Evolutionary conservation across 495 filamentous ascomycete genomes (phyloP), one percentile per base, ranked within the genome.

Genomic region (Cryomyces minteri): DNA sequence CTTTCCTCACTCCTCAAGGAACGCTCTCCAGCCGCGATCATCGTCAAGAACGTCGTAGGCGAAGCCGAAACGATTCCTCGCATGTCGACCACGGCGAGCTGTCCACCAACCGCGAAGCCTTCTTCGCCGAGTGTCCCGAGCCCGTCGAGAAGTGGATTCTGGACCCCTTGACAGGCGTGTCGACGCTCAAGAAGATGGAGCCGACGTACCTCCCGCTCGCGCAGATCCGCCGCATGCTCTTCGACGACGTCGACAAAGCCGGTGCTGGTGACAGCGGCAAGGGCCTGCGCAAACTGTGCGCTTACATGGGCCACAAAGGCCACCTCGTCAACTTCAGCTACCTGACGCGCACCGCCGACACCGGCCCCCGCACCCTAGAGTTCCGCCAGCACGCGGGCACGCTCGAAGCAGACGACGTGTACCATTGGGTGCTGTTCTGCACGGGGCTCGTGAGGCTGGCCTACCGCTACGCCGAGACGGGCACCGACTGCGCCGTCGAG

Each of bases 21-120:
- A 31, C 39, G 39, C 18, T 10, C 25, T 5, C 32, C 44, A 28
- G n/a, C 33, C 30, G 39, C 41, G 31, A 46, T 28, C 4, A 48
- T 58, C 11, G 25, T 48, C 6, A 58, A 53, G 34, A 29, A 46
- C 31, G 40, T 55, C 31, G 28, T 44, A 14, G 39, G 45, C 4
- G 43, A 43, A 32, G 34, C n/a, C 47, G 53, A 25, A 43, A 43
- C 32, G n/a, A 25, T 32, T 5, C 14, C 9, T 5, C 30, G 14
- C 14, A 25, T 25, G 18, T 25, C 12, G 43, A 12, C 5, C 18
- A 25, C 18, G 18, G 18, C 18, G 43, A 45, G 18, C 32, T 45
- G 11, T 39, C 31, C 11, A 37, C 43, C 43, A 45, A 45, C 43
- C 43, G 43, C 32, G 43, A 45, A 38, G 39, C 36, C 34, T 37